A percentile compares a stretch with the other conserved stretches of the same genome.
Conservation (phyloP, 2,329 filamentous ascomycete species). For the Trichophyton verrucosum region DNA sequence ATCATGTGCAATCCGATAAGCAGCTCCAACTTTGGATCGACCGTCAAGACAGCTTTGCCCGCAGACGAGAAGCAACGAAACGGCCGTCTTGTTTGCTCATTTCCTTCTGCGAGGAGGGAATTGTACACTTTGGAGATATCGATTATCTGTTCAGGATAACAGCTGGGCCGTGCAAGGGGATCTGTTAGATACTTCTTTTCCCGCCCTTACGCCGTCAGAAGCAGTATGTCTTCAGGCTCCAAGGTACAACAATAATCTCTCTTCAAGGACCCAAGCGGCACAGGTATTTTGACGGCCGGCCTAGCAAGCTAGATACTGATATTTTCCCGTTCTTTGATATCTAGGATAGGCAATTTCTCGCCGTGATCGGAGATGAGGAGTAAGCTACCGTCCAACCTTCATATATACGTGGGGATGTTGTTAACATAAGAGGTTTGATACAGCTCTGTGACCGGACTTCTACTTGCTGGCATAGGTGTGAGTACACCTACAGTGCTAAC, state of each 20-base stretch:
- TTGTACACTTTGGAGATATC: neutral
- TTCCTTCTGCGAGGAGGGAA: neutral
- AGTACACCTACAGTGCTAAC: constrained; percentile 20
- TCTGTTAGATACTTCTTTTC: neutral
- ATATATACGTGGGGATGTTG: neutral
- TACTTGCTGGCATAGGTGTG: constrained; percentile 92
- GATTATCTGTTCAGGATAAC: neutral
- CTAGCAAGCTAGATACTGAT: neutral
- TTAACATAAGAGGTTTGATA: neutral
- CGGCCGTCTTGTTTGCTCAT: neutral
- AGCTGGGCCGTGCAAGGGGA: neutral
- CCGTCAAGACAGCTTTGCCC: neutral
- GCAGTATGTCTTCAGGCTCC: neutral
- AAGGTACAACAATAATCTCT: constrained; percentile 1
- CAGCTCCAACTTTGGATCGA: neutral
- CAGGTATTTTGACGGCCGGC: neutral
- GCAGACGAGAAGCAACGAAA: neutral
- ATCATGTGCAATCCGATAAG: constrained; percentile 2
- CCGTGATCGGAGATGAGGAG: constrained; percentile 93
- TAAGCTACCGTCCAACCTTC: constrained; percentile 15
- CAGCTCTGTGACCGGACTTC: constrained; percentile 89
- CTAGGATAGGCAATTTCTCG: constrained; percentile 83
- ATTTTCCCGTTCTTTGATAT: neutral
- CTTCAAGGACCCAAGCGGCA: neutral
- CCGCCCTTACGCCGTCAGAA: neutral